Base-by-base conservation (phyloP, 352 stramenopile species). In the Pythium oligandrum region DNA sequence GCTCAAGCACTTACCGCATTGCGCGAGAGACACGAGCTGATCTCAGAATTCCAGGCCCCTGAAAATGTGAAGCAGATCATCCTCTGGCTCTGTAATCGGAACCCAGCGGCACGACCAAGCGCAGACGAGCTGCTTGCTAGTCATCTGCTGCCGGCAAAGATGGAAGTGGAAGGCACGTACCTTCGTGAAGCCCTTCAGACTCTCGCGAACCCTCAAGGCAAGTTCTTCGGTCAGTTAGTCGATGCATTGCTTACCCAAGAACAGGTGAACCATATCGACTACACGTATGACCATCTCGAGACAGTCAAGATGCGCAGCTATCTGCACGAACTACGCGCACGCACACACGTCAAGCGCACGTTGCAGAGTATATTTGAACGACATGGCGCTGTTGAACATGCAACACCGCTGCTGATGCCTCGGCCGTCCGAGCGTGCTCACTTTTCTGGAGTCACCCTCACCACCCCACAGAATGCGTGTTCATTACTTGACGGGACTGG, bases 21-120 rank as follows among this genome's bases (percentile, higher is more conserved):
- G n/a, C 81, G 83, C 9, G 78, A 96, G 58, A 75, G 70, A 32
- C 75, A 91, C 47, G 71, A 81, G 3, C 63, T 94, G 30, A 69
- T 75, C 0, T 50, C 52, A 33, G 51, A 57, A 32, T 91, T 86
- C 39, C 66, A 44, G 30, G 76, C 73, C 2, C 73, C 88, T 5
- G 78, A 92, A 10, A 85, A 95, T 46, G 88, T 96, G 32, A 92
- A 93, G 62, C 85, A 92, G 53, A 93, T 96, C 31, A 77, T 95
- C 37, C 53, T 91, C 40, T 91, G 80, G 78, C 78, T 97, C 6
- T 95, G 90, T 49, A 80, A 95, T 12, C 75, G 61, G 37, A 88
- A 89, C 55, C 81, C 85, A 38, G 63, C 69, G 1, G 67, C 64
- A n/a, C 77, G 85, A 6, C 85, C 85, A 26, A 90, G 75, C 34